A percentile compares a stretch with the other conserved stretches of the same genome.
Evolutionary conservation across 305 asterid genomes (phyloP).

Genomic region (Ruellia speciosa): DNA sequence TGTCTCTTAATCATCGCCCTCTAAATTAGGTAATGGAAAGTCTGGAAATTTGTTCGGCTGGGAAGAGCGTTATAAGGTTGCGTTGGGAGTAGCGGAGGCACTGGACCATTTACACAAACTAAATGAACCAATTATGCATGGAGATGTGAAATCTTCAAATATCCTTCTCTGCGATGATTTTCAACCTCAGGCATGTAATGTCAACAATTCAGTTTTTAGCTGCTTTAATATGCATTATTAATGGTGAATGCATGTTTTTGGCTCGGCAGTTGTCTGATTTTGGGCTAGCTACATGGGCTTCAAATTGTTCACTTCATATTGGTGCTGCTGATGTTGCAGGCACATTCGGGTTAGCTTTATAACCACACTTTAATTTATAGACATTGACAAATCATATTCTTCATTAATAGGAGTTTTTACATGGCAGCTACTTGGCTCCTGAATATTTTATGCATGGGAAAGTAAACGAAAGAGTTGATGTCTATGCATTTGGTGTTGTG

Average conservation of each 20-base stretch:
- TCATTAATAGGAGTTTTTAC: not conserved
- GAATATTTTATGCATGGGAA: slow-evolving; percentile 82
- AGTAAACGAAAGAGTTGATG: slow-evolving; percentile 63
- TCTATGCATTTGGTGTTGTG: slow-evolving; percentile 87
- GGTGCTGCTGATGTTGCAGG: slow-evolving; percentile 68
- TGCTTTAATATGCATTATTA: not conserved
- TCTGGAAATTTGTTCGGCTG: slow-evolving; percentile 38
- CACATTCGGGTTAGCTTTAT: slow-evolving; percentile 66
- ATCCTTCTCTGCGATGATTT: slow-evolving; percentile 74
- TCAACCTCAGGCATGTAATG: slow-evolving; percentile 58
- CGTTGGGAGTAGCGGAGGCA: slow-evolving; percentile 85
- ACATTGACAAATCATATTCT: not conserved
- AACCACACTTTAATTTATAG: slow-evolving; percentile 8
- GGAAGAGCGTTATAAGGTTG: slow-evolving; percentile 72
- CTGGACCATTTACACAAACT: slow-evolving; percentile 58
- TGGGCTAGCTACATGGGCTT: slow-evolving; percentile 76
- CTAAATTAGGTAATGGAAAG: slow-evolving; percentile 39
- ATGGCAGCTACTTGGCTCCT: slow-evolving; percentile 71
- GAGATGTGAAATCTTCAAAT: slow-evolving; percentile 91
- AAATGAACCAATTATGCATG: slow-evolving; percentile 54
- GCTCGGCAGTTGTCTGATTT: slow-evolving; percentile 75
- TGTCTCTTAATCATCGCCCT: slow-evolving; percentile 7
- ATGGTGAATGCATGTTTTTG: slow-evolving; percentile 8
- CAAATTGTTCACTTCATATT: slow-evolving; percentile 44
- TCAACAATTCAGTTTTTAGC: slow-evolving; percentile 7